Conservation (phyloP, 805 yeast species). For the Candida dajiaensis region DNA sequence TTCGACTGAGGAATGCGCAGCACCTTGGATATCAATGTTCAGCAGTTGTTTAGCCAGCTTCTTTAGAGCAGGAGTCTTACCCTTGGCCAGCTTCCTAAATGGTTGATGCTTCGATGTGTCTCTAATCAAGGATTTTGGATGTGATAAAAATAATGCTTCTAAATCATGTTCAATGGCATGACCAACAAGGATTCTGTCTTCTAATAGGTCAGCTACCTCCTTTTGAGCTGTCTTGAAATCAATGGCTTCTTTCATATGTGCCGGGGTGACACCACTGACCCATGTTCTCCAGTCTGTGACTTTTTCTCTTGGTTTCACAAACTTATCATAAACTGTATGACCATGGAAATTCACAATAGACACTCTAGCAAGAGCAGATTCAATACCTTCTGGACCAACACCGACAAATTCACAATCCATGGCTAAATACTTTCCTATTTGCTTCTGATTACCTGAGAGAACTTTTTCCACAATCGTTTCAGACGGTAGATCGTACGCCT, state of each 20-base stretch:
- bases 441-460: slow-evolving; percentile 28
- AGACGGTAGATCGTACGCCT: slow-evolving; percentile 17
- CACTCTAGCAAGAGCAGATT: slow-evolving; percentile 76
- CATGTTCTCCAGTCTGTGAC: slow-evolving; percentile 92
- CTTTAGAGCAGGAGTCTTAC: slow-evolving; percentile 70
- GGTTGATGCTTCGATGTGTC: slow-evolving; percentile 67
- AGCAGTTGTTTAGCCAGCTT: slow-evolving; percentile 54
- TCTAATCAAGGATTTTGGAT: slow-evolving; percentile 56
- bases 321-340: slow-evolving; percentile 60
- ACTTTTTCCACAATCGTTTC: slow-evolving; percentile 4
- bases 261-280: slow-evolving; percentile 81
- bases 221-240: slow-evolving; percentile 62
- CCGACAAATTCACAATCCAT: slow-evolving; percentile 96
- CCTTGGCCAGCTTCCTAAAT: slow-evolving; percentile 53
- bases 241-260: slow-evolving; percentile 62
- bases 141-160: slow-evolving; percentile 58
- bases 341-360: slow-evolving; percentile 85
- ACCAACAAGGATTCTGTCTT: slow-evolving; percentile 64
- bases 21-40: slow-evolving; percentile 58
- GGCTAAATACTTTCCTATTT: slow-evolving; percentile 69
- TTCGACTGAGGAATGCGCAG: slow-evolving; percentile 81
- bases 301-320: slow-evolving; percentile 65
- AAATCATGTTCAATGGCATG: slow-evolving; percentile 83
- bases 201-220: slow-evolving; percentile 44
- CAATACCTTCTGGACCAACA: slow-evolving; percentile 66